phyloP scores from a whole-genome alignment of 2,329 filamentous ascomycete genomes.

The Arthroderma sp. region DNA sequence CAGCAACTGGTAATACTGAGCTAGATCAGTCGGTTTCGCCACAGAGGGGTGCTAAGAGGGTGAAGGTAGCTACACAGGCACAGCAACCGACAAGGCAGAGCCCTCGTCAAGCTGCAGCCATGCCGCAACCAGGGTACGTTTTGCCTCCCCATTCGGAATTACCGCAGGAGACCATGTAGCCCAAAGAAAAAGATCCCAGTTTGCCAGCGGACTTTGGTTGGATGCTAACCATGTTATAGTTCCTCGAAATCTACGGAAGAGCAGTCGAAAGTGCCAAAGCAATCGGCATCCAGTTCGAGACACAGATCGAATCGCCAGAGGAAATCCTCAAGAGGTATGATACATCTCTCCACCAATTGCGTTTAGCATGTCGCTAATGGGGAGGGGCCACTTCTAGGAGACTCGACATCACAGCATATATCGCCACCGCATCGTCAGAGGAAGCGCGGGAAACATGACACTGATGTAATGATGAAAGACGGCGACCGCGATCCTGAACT shows the following conservation, averaged over 20 bases:
- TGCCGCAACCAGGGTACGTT: constrained; percentile 31
- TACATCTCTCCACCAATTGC: background rate
- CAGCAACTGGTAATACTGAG: constrained; percentile 16
- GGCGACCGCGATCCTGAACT: constrained; percentile 38
- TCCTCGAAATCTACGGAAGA: constrained; percentile 53
- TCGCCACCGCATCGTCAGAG: constrained; percentile 35
- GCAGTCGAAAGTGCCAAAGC: constrained; percentile 34
- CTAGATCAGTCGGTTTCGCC: constrained; percentile 1
- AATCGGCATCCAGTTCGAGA: constrained; percentile 51
- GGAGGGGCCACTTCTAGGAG: constrained; percentile 10
- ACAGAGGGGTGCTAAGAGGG: constrained; percentile 55
- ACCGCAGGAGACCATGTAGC: constrained; percentile 3
- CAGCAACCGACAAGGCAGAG: constrained; percentile 27
- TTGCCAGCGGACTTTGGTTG: constrained; percentile 12
- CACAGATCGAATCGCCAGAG: constrained; percentile 62
- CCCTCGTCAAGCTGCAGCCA: constrained; percentile 23
- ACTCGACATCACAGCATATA: constrained; percentile 23
- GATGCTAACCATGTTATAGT: constrained; percentile 24
- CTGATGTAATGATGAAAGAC: constrained; percentile 60
- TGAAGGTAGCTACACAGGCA: constrained; percentile 46
- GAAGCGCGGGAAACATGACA: constrained; percentile 42
- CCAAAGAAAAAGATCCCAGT: background rate
- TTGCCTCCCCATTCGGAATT: constrained; percentile 8
- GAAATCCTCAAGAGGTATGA: constrained; percentile 44
- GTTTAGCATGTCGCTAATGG: background rate